A percentile compares a stretch with the other conserved stretches of the same genome.
These are phyloP conservation scores for Pestalotiopsis sp. DNA, from an alignment of 2,329 filamentous ascomycete species.

Conservation along the genomic window DNA sequence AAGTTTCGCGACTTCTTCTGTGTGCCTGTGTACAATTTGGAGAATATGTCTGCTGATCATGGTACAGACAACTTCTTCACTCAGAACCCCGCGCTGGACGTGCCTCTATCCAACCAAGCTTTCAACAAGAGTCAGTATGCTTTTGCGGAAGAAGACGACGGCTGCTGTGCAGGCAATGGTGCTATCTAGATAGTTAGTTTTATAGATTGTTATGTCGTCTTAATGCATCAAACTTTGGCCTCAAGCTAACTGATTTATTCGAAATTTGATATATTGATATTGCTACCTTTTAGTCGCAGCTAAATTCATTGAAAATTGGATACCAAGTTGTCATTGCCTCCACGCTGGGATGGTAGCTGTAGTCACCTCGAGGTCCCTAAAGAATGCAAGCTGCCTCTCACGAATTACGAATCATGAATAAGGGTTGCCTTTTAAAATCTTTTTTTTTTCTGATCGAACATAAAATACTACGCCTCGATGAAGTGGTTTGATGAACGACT, in stretches of 20 bases:
- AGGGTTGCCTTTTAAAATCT: too few relatives aligned
- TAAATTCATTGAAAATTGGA: too few relatives aligned
- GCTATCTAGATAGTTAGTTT: neutral
- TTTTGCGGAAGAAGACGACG: neutral
- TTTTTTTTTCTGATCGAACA: too few relatives aligned
- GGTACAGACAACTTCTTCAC: neutral
- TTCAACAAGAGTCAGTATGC: neutral
- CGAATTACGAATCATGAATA: too few relatives aligned
- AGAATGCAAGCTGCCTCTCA: too few relatives aligned
- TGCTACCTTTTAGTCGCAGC: too few relatives aligned
- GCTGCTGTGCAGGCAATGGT: neutral
- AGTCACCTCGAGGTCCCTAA: too few relatives aligned
- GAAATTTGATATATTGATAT: neutral
- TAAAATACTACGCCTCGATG: too few relatives aligned
- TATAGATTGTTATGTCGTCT: neutral
- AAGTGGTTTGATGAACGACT: too few relatives aligned
- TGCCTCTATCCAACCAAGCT: neutral
- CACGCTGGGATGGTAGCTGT: too few relatives aligned
- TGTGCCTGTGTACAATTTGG: too few relatives aligned
- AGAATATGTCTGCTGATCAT: constrained; percentile 33
- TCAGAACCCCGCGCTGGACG: neutral
- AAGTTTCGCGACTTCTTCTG: constrained; percentile 38
- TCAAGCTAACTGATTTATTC: neutral
- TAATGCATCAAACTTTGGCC: neutral
- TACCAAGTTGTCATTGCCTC: too few relatives aligned